Percentiles rank a stretch among this genome's conserved stretches.
Evolutionary conservation across 179 eudicot species (phyloP).

Genomic region (Corrigiola litoralis): DNA sequence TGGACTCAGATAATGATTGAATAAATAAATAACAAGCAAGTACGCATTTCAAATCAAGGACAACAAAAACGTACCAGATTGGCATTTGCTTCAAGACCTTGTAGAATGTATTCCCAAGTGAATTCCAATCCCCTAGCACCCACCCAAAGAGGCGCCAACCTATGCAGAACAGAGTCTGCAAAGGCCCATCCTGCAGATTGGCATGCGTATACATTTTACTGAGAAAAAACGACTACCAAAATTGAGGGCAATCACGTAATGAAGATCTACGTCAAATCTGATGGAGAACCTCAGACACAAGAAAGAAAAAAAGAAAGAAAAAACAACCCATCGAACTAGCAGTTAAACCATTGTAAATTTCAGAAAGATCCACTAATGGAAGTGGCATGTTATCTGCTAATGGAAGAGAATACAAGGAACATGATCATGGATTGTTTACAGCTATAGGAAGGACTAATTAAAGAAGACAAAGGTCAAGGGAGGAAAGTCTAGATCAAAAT

Average conservation of each 20-base stretch:
- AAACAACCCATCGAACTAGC: too few species aligned
- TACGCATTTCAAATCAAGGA: too few species aligned
- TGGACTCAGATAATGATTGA: neutral
- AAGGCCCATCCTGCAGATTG: slow-evolving; percentile 91
- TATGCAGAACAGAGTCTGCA: slow-evolving; percentile 91
- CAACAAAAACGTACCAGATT: slow-evolving; percentile 55
- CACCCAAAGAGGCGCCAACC: slow-evolving; percentile 96
- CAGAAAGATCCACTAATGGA: too few species aligned
- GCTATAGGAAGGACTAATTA: slow-evolving; percentile 7
- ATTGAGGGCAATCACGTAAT: neutral
- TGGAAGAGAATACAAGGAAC: neutral
- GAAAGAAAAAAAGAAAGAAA: too few species aligned
- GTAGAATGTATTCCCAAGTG: slow-evolving; percentile 90
- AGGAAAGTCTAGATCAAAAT: slow-evolving; percentile 6
- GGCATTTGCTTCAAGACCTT: slow-evolving; percentile 99
- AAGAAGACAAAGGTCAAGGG: neutral
- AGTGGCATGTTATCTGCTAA: neutral
- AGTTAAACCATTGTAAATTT: too few species aligned
- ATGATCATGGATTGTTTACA: neutral
- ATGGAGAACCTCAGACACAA: neutral
- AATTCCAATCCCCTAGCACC: slow-evolving; percentile 98
- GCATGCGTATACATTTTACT: neutral
- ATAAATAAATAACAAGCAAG: too few species aligned
- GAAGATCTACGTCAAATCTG: neutral
- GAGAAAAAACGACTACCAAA: neutral